phyloP scores from a whole-genome alignment of 805 yeast genomes.

The Pichia kluyveri region DNA sequence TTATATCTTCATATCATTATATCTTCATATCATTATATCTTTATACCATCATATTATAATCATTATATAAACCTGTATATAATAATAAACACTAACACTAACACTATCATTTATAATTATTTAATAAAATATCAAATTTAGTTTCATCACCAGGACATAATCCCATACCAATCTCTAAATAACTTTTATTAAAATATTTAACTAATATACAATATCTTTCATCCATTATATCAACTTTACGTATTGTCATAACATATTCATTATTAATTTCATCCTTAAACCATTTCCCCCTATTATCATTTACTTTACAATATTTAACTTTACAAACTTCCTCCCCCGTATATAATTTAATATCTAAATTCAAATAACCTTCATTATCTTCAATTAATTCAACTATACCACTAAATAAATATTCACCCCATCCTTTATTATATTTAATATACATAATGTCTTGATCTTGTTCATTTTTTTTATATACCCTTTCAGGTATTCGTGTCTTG shows the following conservation, averaged over 20 bases:
- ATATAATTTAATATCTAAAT: conserved; percentile 9
- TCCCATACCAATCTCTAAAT: conserved; percentile 16
- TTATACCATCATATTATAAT: background rate
- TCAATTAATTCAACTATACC: background rate
- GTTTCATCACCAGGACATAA: conserved; percentile 19
- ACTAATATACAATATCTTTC: no score
- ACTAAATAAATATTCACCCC: background rate
- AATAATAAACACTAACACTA: no score
- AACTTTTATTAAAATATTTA: conserved; percentile 4
- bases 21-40: conserved; percentile 3
- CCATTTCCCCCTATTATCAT: background rate
- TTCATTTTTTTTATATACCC: background rate
- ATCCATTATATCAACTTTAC: no score
- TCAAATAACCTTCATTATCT: conserved; percentile 3
- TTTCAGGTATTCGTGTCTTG: conserved; percentile 17
- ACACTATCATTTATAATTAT: no score
- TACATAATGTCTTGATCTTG: background rate
- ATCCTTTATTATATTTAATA: background rate
- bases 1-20: no score
- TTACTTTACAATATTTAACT: background rate
- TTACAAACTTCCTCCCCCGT: conserved; percentile 10
- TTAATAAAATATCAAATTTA: conserved; percentile 1
- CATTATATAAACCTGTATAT: no score
- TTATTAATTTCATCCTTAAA: no score
- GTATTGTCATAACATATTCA: no score